phyloP scores from a whole-genome alignment of 306 rosid genomes.

The Ammopiptanthus mongolicus region DNA sequence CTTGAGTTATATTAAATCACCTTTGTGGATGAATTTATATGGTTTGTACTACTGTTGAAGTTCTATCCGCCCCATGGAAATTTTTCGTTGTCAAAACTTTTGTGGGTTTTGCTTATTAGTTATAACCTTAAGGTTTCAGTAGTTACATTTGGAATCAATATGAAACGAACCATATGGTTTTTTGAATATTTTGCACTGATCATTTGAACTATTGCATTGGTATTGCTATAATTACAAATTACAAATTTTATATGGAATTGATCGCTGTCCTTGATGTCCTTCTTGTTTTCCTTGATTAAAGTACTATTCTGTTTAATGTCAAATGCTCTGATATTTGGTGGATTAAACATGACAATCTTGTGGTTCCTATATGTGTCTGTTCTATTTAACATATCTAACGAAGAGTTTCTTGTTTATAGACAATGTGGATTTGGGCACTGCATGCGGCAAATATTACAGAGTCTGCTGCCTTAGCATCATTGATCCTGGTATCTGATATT shows the following conservation, averaged over 20 bases:
- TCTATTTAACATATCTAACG: not conserved
- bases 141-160: not conserved
- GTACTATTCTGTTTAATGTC: not conserved
- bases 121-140: not conserved
- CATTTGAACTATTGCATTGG: not conserved
- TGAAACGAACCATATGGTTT: not conserved
- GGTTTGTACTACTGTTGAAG: not conserved
- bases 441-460: constrained; percentile 80
- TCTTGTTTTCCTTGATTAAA: not conserved
- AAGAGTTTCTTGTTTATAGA: constrained; percentile 20
- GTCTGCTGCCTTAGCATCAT: constrained; percentile 85
- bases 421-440: constrained; percentile 79
- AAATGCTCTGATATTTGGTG: not conserved
- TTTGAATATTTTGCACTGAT: not conserved
- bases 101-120: not conserved
- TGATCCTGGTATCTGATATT: constrained; percentile 55
- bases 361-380: not conserved
- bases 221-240: not conserved
- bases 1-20: not conserved
- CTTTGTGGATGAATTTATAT: not conserved
- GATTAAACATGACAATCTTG: not conserved
- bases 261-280: not conserved
- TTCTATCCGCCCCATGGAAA: not conserved
- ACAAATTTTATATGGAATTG: not conserved
- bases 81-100: not conserved